These are phyloP conservation scores for Voacanga thouarsii DNA, from an alignment of 257 asterid genomes.

Conservation along the genomic window DNA sequence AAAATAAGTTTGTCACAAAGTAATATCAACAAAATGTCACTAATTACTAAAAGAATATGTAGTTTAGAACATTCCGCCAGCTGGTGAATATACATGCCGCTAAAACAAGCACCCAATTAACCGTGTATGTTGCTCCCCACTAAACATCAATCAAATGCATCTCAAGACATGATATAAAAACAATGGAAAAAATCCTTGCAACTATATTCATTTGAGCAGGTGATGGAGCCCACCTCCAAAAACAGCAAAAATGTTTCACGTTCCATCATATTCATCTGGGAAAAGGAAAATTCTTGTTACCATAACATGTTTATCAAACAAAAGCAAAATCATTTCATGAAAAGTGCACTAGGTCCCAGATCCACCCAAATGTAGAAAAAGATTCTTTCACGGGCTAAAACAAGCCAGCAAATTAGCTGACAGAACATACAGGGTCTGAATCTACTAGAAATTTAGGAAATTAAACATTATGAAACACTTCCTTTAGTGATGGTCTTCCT, in stretches of 20 bases:
- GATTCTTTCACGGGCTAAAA: constrained; percentile 4
- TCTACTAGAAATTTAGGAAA: not conserved
- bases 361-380: not conserved
- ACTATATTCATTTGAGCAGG: constrained; percentile 49
- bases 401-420: constrained; percentile 1
- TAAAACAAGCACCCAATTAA: constrained; percentile 7
- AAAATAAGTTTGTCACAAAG: not conserved
- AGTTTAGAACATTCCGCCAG: not conserved
- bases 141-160: constrained; percentile 4
- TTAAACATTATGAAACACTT: not conserved
- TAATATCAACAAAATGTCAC: not conserved
- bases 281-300: constrained; percentile 75
- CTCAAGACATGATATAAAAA: constrained; percentile 8
- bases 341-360: constrained; percentile 17
- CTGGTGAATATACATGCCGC: not conserved
- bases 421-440: not conserved
- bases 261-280: constrained; percentile 94
- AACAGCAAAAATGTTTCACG: constrained; percentile 61
- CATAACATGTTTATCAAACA: constrained; percentile 36
- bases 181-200: constrained; percentile 25
- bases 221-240: constrained; percentile 56
- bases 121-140: constrained; percentile 2
- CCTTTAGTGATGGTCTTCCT: not conserved
- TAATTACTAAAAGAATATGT: not conserved
- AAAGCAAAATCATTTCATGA: constrained; percentile 24